These are phyloP conservation scores for Pouteria campechiana DNA, from an alignment of 179 eudicot species.

Conservation along the genomic window DNA sequence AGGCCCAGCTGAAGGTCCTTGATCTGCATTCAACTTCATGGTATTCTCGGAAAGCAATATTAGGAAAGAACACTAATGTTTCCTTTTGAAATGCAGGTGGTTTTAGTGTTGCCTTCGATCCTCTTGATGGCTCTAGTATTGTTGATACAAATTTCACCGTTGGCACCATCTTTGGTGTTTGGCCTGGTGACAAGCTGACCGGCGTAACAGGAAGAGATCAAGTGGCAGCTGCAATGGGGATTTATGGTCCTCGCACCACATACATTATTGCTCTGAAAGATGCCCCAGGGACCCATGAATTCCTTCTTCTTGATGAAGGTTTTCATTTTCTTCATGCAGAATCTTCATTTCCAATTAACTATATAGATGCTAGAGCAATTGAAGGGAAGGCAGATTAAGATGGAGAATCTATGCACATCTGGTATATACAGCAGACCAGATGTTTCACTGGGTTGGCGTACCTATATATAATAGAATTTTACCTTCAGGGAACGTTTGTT, in stretches of 20 bases:
- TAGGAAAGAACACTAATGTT: neutral
- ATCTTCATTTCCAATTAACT: neutral
- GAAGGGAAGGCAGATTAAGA: no score
- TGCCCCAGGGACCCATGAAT: slow-evolving; percentile 90
- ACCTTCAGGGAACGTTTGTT: no score
- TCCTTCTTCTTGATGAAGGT: slow-evolving; percentile 99
- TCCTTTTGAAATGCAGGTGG: slow-evolving; percentile 52
- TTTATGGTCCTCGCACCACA: slow-evolving; percentile 94
- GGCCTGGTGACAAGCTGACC: slow-evolving; percentile 97
- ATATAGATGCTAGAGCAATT: no score
- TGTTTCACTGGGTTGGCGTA: no score
- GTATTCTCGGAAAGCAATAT: neutral
- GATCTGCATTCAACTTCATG: neutral
- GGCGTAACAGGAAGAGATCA: slow-evolving; percentile 94
- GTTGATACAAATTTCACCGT: slow-evolving; percentile 99
- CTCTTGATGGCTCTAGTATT: slow-evolving; percentile 96
- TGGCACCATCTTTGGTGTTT: slow-evolving; percentile 96
- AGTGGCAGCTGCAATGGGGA: slow-evolving; percentile 99
- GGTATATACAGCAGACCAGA: no score
- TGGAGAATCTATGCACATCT: no score
- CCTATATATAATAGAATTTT: no score
- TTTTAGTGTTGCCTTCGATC: slow-evolving; percentile 98
- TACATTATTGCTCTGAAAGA: slow-evolving; percentile 91
- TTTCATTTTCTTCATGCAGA: neutral
- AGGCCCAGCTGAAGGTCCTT: slow-evolving; percentile 76